Evolutionary conservation across 495 filamentous ascomycete species (phyloP), one percentile per base, ranked within the genome.

Genomic region (Bryoglossum gracile): DNA sequence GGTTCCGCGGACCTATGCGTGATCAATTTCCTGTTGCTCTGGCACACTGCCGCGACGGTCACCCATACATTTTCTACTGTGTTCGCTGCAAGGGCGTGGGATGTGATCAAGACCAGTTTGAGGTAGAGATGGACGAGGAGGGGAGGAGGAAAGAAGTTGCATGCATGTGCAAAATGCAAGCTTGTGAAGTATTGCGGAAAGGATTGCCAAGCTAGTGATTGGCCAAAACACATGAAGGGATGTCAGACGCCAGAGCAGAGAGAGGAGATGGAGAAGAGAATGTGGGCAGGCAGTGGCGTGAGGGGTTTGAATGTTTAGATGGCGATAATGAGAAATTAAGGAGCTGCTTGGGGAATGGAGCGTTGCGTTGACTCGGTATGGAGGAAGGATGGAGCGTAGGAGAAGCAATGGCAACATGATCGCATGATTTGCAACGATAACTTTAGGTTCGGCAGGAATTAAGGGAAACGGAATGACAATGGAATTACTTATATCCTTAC

Each of bases 171-270:
- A 5, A 52, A 52, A 14, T 52, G 49, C 18, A 39, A 34, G 41
- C 18, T 37, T 3, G 34, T 30, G 16, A 9, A 3, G 1, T 46
- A 52, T 23, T 52, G 49, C 16, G n/a, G 42, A n/a, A 45, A 17
- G 24, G 34, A 46, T 1, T 52, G 49, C 14, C 49, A 52, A 26
- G 25, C 23, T 17, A 25, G 10, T 13, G 22, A 52, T 25, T 52
- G 49, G 49, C 13, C 21, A 1, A 39, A 38, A 4, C 49, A 52
- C 14, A 52, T 40, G 42, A 52, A 52, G 22, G 17, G 6, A 10
- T 52, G 49, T 26, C n/a, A 38, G 34, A 52, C 41, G 2, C 33
- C 41, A 5, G 49, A 33, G 32, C 9, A 51, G 40, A 28, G 48
- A 10, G 14, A 36, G 9, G 39, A 34, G 28, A 22, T 10, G n/a